phyloP scores from a whole-genome alignment of 805 yeast species.

The Sporopachydermia lactativora region DNA sequence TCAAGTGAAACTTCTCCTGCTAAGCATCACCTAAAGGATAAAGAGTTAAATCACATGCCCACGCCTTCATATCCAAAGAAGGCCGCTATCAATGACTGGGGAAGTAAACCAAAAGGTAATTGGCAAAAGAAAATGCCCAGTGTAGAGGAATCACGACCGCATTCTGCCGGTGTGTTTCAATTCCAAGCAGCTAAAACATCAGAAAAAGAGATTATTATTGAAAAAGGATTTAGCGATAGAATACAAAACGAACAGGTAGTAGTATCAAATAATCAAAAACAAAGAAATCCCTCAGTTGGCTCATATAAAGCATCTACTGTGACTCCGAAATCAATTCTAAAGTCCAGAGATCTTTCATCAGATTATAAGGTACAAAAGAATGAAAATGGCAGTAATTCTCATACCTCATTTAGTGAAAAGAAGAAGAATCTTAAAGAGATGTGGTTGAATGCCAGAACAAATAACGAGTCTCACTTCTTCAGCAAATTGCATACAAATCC shows the following conservation, averaged over 20 bases:
- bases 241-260: too few relatives aligned
- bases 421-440: neutral
- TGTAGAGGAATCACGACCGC: too few relatives aligned
- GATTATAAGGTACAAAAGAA: neutral
- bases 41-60: too few relatives aligned
- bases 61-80: neutral
- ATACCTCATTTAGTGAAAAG: too few relatives aligned
- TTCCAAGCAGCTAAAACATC: neutral
- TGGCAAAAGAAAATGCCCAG: neutral
- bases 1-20: neutral
- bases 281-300: neutral
- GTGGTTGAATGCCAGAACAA: neutral
- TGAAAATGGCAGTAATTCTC: too few relatives aligned
- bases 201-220: neutral
- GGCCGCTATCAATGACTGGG: neutral
- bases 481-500: neutral
- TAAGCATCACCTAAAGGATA: neutral
- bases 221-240: too few relatives aligned
- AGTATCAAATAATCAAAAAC: neutral
- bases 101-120: neutral
- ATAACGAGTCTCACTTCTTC: neutral
- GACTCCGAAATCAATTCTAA: slow-evolving; percentile 1
- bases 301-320: neutral
- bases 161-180: neutral
- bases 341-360: neutral